Evolutionary conservation across 2,329 filamentous ascomycete species (phyloP), one percentile per base, ranked within the genome.

Genomic region (Aspergillus tamarii): DNA sequence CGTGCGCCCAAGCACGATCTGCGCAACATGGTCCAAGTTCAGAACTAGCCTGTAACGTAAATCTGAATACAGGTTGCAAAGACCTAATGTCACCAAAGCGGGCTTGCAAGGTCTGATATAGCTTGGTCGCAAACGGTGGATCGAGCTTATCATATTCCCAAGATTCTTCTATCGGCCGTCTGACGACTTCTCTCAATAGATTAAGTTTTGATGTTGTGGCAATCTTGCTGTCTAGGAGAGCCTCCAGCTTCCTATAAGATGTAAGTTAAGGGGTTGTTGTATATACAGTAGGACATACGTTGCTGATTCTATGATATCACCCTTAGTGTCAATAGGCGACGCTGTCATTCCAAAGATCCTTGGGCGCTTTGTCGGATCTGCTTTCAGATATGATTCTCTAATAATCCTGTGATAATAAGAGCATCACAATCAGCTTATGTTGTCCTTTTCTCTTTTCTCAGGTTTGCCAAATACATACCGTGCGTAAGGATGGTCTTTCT

Each of bases 331-430:
- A 3, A 97, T 90, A 0, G 95, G 95, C 0, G 95, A 98, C 9
- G 95, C 95, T 1, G 95, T 99, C 94, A 98, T 97, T 30, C 94
- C 94, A 68, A 99, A 91, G 23, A 99, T 89, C 43, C 89, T 90
- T 4, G 95, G 95, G 5, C 88, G 84, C 55, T 79, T 80, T 0
- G 73, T 70, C 0, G 75, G 66, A 0, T 83, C 78, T 34, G 84
- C 81, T 2, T 84, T 78, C 1, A 87, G 67, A 72, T 97, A 98
- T 69, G 92, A 93, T 63, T 96, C 91, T 70, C 91, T 93, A 78
- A 99, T 92, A 63, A 99, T 95, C 32, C 84, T 85, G 63, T 43
- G 53, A 45, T 26, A 50, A 46, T 70, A 69, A 59, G 14, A 57
- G 36, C 66, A 54, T 19, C 55, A 36, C 23, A 3, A 16, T 12